Conservation (phyloP, 805 yeast species). For the Torulaspora franciscae region DNA sequence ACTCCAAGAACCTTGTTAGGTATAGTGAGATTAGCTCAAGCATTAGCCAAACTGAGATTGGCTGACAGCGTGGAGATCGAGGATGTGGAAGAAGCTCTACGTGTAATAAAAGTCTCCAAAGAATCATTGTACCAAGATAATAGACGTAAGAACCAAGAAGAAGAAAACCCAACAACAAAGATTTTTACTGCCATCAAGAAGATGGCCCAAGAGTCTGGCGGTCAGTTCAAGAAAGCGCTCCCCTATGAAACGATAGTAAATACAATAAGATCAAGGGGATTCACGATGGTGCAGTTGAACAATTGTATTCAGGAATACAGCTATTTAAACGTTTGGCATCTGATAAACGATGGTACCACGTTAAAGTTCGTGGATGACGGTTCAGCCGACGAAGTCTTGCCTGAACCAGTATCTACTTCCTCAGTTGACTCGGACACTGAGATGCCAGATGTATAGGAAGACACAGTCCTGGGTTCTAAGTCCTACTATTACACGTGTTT, state of each 20-base stretch:
- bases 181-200: conserved; percentile 67
- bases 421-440: conserved; percentile 7
- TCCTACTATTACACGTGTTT: no score
- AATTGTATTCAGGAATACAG: conserved; percentile 74
- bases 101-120: conserved; percentile 83
- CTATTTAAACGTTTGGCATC: conserved; percentile 68
- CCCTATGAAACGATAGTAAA: conserved; percentile 50
- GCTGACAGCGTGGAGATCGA: conserved; percentile 61
- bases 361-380: conserved; percentile 52
- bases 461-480: no score
- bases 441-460: conserved; percentile 7
- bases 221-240: conserved; percentile 33
- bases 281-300: conserved; percentile 69
- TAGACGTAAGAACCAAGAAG: conserved; percentile 47
- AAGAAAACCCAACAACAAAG: conserved; percentile 60
- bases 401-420: background rate
- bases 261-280: conserved; percentile 73
- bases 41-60: conserved; percentile 84
- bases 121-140: conserved; percentile 63
- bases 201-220: conserved; percentile 44
- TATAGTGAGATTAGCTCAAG: conserved; percentile 88
- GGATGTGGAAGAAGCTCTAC: conserved; percentile 93
- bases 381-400: conserved; percentile 20
- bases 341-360: conserved; percentile 62
- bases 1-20: conserved; percentile 94